Conservation (phyloP, 495 filamentous ascomycete species). For the Hypoxylon intermedium region DNA sequence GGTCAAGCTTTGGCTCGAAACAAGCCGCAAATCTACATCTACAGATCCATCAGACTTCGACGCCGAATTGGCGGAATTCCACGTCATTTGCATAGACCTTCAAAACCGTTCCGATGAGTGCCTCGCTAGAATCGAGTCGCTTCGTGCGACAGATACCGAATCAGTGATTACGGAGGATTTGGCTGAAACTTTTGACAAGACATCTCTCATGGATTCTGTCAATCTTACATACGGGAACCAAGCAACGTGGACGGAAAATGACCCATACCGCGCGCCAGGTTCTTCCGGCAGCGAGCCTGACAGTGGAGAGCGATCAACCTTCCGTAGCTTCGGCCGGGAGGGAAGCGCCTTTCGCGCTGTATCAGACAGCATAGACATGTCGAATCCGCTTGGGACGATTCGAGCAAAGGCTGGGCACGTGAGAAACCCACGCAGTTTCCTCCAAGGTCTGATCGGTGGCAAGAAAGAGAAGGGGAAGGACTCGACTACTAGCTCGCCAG, state of each 20-base stretch:
- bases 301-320: constrained; percentile 48
- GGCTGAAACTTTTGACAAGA: constrained; percentile 76
- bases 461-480: constrained; percentile 48
- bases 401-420: constrained; percentile 46
- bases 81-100: constrained; percentile 73
- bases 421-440: constrained; percentile 53
- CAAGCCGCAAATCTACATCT: constrained; percentile 50
- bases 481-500: constrained; percentile 33
- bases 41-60: constrained; percentile 58
- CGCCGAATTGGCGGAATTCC: constrained; percentile 73
- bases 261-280: constrained; percentile 49
- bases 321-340: constrained; percentile 53
- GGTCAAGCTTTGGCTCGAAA: constrained; percentile 84
- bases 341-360: constrained; percentile 49
- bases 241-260: constrained; percentile 45
- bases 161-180: constrained; percentile 69
- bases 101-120: constrained; percentile 77
- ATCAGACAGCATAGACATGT: constrained; percentile 46
- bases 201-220: constrained; percentile 57
- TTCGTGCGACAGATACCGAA: constrained; percentile 70
- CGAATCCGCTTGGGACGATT: constrained; percentile 46
- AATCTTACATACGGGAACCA: constrained; percentile 43
- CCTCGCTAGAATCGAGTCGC: constrained; percentile 57
- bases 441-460: constrained; percentile 55
- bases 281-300: constrained; percentile 60